Evolutionary conservation across 345 rosid genomes (phyloP), one percentile per base, ranked within the genome.

Genomic region (Noccaea bulbosa): DNA sequence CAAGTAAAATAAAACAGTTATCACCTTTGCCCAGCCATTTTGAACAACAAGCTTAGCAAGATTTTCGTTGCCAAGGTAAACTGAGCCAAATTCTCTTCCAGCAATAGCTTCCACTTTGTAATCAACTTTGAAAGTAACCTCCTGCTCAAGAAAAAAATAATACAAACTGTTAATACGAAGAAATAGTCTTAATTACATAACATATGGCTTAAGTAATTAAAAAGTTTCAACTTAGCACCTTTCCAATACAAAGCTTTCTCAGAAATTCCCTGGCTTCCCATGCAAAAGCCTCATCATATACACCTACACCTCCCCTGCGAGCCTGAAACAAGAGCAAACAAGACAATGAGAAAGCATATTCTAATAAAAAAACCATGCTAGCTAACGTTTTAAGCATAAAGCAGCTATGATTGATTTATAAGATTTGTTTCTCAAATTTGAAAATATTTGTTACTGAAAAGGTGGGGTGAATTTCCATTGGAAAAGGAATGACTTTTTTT

Each of bases 21-120:
- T 69, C 34, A 95, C 98, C 97, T 90, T 95, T 41, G 97, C 98
- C 97, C 96, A 95, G 72, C 98, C 99, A 49, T 82, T 81, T 5
- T 84, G 62, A 70, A 92, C 91, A 77, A 92, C 90, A 71, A 85
- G 76, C 61, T 71, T 46, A 8, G 96, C 94, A 52, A 92, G 85
- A 83, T 92, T 92, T 77, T 85, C 79, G 60, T 90, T 86, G 64
- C 84, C 96, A 59, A 95, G 90, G 79, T 82, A 90, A 67, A 95
- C 94, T 0, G 96, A 82, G 62, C 97, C 98, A 77, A 95, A 95
- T 74, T 95, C 98, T 77, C 98, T 79, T 53, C 88, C 89, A 49
- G 79, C 54, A 54, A 90, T 85, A 44, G 74, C 77, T 24, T 93
- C 84, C 10, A 92, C 92, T 14, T 88, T 67, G 73, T 92, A 90